Evolutionary conservation across 768 basidiomycete species (phyloP), one percentile per base, ranked within the genome.

Genomic region (Mycena maculata): DNA sequence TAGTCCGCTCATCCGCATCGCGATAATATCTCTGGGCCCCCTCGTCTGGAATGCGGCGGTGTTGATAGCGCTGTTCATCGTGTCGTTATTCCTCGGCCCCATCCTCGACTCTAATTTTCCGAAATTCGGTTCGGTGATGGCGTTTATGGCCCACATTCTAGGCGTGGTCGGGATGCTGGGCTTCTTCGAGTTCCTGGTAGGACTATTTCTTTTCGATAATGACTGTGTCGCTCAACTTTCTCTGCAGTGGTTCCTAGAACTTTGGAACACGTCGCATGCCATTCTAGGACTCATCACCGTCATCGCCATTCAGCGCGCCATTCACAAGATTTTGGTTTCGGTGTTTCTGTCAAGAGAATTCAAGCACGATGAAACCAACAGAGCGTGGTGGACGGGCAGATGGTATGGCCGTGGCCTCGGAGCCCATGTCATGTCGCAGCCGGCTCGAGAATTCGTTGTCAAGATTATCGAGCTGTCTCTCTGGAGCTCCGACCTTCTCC

Each of bases 311-410:
- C 96, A 99, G 76, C 90, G 98, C 55, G 93, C 93, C 20, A 81
- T 98, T 66, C 91, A 96, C 87, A 99, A 99, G 85, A 85, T 95
- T 65, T 83, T 98, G 61, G 99, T 99, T 74, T 85, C 96, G 0
- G 92, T 97, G 67, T 95, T 96, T 88, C 83, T 99, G 39, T 92
- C 96, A 42, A 92, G 98, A 69, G 98, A 99, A 80, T 98, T 98
- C 87, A 99, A 99, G 83, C 96, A 99, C 77, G 98, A 99, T 77
- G 96, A 99, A 80, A 96, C 95, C 38, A 99, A 99, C 81, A 87
- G 95, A 28, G 96, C 96, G 9, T 99, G 97, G 97, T 99, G 98
- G 98, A 97, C 96, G 33, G 96, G 96, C 50, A 85, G 90, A 76
- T 98, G 98, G 98, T 97, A 96, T 77, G 96, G 96, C 45, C 91